Conservation (phyloP, 2,329 filamentous ascomycete species). For the Xylaria sp. region DNA sequence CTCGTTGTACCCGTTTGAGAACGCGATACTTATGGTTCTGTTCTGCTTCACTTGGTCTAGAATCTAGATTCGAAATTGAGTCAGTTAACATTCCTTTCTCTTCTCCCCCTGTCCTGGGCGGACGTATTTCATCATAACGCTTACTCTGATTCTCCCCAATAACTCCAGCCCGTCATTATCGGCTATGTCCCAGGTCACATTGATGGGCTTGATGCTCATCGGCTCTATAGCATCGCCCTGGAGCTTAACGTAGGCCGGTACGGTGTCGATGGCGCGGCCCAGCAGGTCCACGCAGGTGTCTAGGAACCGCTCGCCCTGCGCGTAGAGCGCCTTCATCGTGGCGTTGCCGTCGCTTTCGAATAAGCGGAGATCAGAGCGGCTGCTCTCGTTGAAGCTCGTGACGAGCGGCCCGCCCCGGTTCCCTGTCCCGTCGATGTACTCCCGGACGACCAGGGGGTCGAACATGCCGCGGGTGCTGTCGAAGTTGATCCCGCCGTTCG, state of each 20-base stretch:
- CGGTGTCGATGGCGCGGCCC: slow-evolving; percentile 47
- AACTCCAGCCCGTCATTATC: slow-evolving; percentile 36
- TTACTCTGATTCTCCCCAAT: slow-evolving; percentile 44
- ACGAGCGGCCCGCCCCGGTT: slow-evolving; percentile 44
- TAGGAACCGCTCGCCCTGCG: slow-evolving; percentile 41
- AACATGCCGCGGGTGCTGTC: slow-evolving; percentile 42
- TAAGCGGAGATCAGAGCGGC: slow-evolving; percentile 47
- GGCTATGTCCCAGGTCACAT: slow-evolving; percentile 45
- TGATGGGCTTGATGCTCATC: slow-evolving; percentile 45
- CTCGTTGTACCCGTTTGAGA: slow-evolving; percentile 41
- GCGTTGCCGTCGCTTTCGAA: slow-evolving; percentile 47
- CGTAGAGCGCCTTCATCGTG: slow-evolving; percentile 46
- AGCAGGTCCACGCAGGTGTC: slow-evolving; percentile 44
- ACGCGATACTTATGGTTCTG: slow-evolving; percentile 33
- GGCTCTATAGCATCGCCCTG: slow-evolving; percentile 41
- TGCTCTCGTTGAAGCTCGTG: slow-evolving; percentile 45
- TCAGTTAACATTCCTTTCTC: neutral
- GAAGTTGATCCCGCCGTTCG: slow-evolving; percentile 45
- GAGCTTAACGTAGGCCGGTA: slow-evolving; percentile 42
- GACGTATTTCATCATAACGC: neutral
- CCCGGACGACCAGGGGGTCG: slow-evolving; percentile 42
- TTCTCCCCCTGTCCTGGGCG: neutral
- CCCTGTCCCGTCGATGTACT: slow-evolving; percentile 46
- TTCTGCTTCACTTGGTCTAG: slow-evolving; percentile 27
- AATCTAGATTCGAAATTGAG: slow-evolving; percentile 31